Base-by-base conservation (phyloP, 2,329 filamentous ascomycete genomes). In the Aureobasidium sp. region DNA sequence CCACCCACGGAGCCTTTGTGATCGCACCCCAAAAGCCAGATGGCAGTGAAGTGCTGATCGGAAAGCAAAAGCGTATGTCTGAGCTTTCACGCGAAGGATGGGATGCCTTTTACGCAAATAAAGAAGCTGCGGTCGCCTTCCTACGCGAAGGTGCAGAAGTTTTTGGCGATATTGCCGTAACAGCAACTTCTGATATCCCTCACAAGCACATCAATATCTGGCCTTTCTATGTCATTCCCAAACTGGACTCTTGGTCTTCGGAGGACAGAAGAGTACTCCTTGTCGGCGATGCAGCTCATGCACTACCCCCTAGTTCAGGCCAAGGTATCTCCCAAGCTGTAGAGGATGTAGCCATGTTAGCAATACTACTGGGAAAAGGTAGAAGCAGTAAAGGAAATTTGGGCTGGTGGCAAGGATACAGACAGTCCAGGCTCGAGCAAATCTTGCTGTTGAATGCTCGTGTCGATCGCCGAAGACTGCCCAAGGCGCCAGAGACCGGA, bases 231-330 rank as follows among this genome's bases (percentile, higher is more conserved):
- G 63, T 64, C n/a, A 67, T 71, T 51, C 69, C 68, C 2, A 34
- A 72, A n/a, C 71, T 84, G 3, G 76, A 77, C 3, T 73, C 71
- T 21, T 83, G 80, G 80, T 72, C 75, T 25, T 61, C 58, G 4
- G 21, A 34, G 8, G 69, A 73, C 5, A 71, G 77, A 9, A 73
- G 79, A 0, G 75, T 83, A 2, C 73, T 85, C 4, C 70, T 85
- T 1, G 70, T 84, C 2, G 83, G 82, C 3, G 82, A 85, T 68
- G 81, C 81, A 2, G 82, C 81, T 0, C 82, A 85, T 69, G 81
- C 82, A 0, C 72, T 85, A 61, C 78, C 80, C 2, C 77, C 82
- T 0, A 79, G 77, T 7, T 78, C 77, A 0, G 81, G 82, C 2
- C 82, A 85, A 68, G 83, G 82, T 0, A 76, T 79, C 0, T 80